Percentiles rank a stretch among this genome's conserved stretches.
Evolutionary conservation across 2,329 filamentous ascomycete genomes (phyloP).

Genomic region (Stemphylium beticola): DNA sequence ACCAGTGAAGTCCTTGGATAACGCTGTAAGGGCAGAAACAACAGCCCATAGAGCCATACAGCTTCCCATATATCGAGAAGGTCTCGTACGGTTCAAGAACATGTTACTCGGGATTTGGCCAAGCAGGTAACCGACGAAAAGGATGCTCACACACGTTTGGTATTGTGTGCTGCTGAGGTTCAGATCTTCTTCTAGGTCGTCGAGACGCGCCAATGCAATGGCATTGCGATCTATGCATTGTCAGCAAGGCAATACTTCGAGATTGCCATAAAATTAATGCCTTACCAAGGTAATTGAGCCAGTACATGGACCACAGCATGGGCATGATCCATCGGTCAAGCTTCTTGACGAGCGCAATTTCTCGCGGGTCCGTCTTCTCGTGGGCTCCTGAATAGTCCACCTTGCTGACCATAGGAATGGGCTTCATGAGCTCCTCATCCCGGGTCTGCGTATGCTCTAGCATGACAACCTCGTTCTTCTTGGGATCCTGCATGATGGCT

Average conservation of each 20-base stretch:
- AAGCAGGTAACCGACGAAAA: conserved; percentile 44
- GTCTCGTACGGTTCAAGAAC: conserved; percentile 43
- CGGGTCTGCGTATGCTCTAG: conserved; percentile 35
- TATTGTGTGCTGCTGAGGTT: conserved; percentile 33
- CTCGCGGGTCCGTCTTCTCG: conserved; percentile 44
- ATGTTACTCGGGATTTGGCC: conserved; percentile 47
- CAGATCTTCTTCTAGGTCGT: conserved; percentile 66
- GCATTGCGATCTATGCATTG: conserved; percentile 61
- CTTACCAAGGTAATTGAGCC: conserved; percentile 17
- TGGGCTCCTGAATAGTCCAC: conserved; percentile 44
- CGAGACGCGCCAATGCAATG: conserved; percentile 67
- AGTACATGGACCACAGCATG: conserved; percentile 35
- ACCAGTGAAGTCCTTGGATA: conserved; percentile 51
- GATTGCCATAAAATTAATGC: conserved; percentile 27
- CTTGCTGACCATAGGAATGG: conserved; percentile 31
- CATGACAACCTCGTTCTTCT: conserved; percentile 36
- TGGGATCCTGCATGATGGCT: conserved; percentile 25
- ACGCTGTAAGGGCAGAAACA: conserved; percentile 52
- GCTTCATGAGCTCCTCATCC: conserved; percentile 30
- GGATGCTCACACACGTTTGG: conserved; percentile 33
- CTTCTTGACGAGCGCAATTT: conserved; percentile 44
- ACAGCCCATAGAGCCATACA: conserved; percentile 52
- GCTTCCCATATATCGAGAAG: conserved; percentile 32
- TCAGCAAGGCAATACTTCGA: conserved; percentile 38
- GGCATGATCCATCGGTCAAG: conserved; percentile 39